These are phyloP conservation scores for Trichopus zeylanicus DNA, from an alignment of 116 monocot species.

Conservation along the genomic window DNA sequence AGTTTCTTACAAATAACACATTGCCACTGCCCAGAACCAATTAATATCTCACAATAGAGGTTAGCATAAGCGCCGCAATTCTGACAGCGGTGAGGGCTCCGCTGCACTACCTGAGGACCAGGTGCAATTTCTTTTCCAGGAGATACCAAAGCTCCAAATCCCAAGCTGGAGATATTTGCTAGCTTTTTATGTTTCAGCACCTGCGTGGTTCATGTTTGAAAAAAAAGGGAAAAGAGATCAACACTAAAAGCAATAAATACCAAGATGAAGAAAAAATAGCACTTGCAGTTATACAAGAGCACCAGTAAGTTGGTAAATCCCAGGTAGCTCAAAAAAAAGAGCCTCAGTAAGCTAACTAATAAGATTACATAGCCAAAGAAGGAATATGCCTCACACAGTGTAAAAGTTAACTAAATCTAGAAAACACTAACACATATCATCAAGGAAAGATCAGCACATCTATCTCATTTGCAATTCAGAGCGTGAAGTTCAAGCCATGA, in stretches of 20 bases:
- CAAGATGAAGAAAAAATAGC: conserved; percentile 1
- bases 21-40: conserved; percentile 89
- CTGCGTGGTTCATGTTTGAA: conserved; percentile 25
- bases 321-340: no score
- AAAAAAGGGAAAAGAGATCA: no score
- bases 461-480: no score
- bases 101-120: conserved; percentile 64
- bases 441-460: background rate
- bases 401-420: no score
- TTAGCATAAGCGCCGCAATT: conserved; percentile 90
- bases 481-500: background rate
- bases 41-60: conserved; percentile 61
- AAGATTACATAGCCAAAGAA: no score
- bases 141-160: conserved; percentile 88
- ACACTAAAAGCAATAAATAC: no score
- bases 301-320: no score
- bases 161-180: conserved; percentile 69
- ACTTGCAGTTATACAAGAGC: no score
- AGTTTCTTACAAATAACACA: conserved; percentile 83
- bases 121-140: conserved; percentile 72
- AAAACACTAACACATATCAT: background rate
- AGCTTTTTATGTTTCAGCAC: conserved; percentile 74
- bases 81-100: conserved; percentile 72
- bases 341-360: no score
- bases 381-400: no score